Evolutionary conservation across 176 grass and related monocot genomes (phyloP).

Genomic region (Alopecurus myosuroides): DNA sequence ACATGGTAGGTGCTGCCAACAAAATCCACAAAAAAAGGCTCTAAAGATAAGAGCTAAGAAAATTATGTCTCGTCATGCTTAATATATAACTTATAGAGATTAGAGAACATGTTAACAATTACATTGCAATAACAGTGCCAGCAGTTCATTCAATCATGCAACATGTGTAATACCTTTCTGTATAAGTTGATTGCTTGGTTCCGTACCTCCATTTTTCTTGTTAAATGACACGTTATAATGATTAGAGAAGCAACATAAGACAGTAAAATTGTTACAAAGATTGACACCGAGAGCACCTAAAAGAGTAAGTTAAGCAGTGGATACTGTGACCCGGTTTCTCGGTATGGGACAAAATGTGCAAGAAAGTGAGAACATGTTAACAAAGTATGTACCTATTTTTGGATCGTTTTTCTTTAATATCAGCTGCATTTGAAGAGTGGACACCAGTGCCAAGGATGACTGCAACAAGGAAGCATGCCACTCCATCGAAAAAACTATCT

Average conservation of each 20-base stretch:
- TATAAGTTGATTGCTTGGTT: constrained; percentile 15
- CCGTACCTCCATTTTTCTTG: constrained; percentile 18
- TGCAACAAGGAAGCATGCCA: constrained; percentile 67
- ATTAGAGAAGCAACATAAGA: not conserved
- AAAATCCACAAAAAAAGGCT: too few species aligned
- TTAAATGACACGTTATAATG: not conserved
- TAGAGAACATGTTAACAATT: too few species aligned
- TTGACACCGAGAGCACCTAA: not conserved
- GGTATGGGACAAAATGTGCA: not conserved
- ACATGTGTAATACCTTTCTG: constrained; percentile 24
- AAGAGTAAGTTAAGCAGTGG: not conserved
- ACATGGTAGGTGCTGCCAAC: too few species aligned
- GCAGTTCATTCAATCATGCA: not conserved
- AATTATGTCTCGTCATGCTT: too few species aligned
- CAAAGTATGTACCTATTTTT: constrained; percentile 24
- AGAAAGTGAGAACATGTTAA: not conserved
- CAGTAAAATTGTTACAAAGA: not conserved
- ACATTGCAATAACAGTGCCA: not conserved
- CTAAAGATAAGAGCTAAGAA: too few species aligned
- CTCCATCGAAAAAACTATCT: constrained; percentile 72
- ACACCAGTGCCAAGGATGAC: constrained; percentile 75
- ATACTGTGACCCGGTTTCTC: not conserved
- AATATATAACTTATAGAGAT: too few species aligned
- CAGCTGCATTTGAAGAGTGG: constrained; percentile 67
- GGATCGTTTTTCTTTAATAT: constrained; percentile 57